Percentiles rank a stretch among this genome's conserved stretches.
Evolutionary conservation across 768 basidiomycete species (phyloP).

Genomic region (Mycena epipterygia): DNA sequence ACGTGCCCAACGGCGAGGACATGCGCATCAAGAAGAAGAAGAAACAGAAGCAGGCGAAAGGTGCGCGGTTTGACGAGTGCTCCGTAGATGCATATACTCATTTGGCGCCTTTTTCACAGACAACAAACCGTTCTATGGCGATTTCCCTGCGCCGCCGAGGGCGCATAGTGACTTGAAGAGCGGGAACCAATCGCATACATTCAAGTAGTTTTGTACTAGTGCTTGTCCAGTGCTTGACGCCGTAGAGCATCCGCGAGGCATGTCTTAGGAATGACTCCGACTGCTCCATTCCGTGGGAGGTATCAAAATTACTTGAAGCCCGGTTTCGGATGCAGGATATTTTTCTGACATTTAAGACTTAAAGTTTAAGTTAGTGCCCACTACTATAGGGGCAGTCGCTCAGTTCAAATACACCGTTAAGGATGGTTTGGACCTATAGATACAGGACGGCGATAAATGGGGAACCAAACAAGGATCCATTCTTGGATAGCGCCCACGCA

Average conservation of each 20-base stretch:
- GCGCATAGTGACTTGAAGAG: conserved; percentile 75
- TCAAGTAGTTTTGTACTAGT: no score
- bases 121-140: conserved; percentile 62
- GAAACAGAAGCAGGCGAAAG: conserved; percentile 63
- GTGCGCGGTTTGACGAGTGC: conserved; percentile 18
- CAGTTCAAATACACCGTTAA: no score
- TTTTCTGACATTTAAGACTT: no score
- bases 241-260: no score
- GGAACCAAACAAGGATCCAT: conserved; percentile 41
- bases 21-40: conserved; percentile 58
- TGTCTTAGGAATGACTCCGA: no score
- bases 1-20: conserved; percentile 58
- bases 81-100: not conserved
- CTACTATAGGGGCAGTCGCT: no score
- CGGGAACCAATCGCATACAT: conserved; percentile 80
- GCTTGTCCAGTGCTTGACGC: no score
- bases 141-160: conserved; percentile 76
- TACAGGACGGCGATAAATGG: conserved; percentile 41
- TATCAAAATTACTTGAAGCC: no score
- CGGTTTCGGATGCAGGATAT: no score
- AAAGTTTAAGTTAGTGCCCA: no score
- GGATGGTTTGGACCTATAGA: conserved; percentile 34
- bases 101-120: not conserved
- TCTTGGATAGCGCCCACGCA: conserved; percentile 41
- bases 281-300: no score